Base-by-base conservation (phyloP, 768 basidiomycete species). In the Termitomyces sp. region DNA sequence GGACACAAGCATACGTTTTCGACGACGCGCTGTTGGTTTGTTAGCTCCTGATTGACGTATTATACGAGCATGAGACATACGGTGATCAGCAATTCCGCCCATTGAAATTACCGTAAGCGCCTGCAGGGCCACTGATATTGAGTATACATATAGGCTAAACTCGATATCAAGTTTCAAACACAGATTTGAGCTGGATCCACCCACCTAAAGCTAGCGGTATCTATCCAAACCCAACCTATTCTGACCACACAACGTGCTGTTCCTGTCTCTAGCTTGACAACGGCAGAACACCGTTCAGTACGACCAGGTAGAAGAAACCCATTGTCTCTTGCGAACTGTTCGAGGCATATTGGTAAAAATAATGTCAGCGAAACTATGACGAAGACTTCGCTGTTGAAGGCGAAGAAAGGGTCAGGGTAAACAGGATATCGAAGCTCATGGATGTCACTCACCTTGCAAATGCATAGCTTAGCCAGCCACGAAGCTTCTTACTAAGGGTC, bases 101-200 rank as follows among this genome's bases (percentile, higher is more conserved):
- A 97, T 90, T 5, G 95, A 94, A 54, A 99, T 94, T 39, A 99
- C 94, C 0, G 88, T 91, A n/a, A 98, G 64, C 0, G 94, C 95
- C 67, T 98, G 95, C 0, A 96, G 70, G 0, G 88, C 88, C 1
- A 98, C 95, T 0, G 91, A 92, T 14, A 85, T 75, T 0, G 95
- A 97, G 69, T 93, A 90, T 30, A 88, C 81, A 66, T 96, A 94
- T 35, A 99, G 76, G 63, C 94, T 95, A 64, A 32, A 19, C 32
- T 1, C 2, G 6, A 16, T 1, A 35, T 34, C 44, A n/a, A 9
- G 41, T 14, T 11, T 35, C 17, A 9, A n/a, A 43, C 21, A 19
- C 9, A 25, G 17, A 5, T 3, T 1, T 12, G 32, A 56, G 6
- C 5, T 11, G 10, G 8, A 17, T 9, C 2, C 17, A 44, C 81